Conservation (phyloP, 2,329 filamentous ascomycete species). For the Pseudogymnoascus sp. region DNA sequence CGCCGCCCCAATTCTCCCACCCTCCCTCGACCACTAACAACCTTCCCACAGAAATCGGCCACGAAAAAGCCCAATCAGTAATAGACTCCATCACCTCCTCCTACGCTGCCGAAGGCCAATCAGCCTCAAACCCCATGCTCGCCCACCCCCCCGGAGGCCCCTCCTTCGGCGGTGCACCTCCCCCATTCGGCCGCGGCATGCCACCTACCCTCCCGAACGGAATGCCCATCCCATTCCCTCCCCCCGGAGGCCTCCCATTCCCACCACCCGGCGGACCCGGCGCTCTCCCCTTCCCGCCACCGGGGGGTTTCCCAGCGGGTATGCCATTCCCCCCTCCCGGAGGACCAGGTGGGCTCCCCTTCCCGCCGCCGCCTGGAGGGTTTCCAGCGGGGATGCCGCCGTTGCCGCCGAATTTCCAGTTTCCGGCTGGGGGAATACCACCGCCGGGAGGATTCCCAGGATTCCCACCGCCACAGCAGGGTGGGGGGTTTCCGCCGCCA, state of each 20-base stretch:
- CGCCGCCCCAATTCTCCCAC: neutral
- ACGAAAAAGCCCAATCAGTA: conserved; percentile 96
- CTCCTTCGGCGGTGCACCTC: conserved; percentile 33
- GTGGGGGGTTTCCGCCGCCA: neutral
- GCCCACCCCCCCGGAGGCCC: conserved; percentile 50
- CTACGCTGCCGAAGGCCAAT: conserved; percentile 89
- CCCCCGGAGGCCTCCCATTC: conserved; percentile 34
- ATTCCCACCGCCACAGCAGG: conserved; percentile 14
- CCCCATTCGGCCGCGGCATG: conserved; percentile 39
- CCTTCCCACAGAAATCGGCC: conserved; percentile 67
- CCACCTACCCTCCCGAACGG: conserved; percentile 25
- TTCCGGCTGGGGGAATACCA: conserved; percentile 36
- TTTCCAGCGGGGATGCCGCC: conserved; percentile 11
- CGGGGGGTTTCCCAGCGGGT: conserved; percentile 13
- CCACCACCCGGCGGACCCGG: conserved; percentile 33
- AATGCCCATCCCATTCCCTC: conserved; percentile 27
- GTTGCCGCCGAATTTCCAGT: conserved; percentile 44
- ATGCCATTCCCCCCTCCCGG: conserved; percentile 16
- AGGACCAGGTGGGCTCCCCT: conserved; percentile 11
- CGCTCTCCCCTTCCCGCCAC: conserved; percentile 9
- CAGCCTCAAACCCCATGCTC: conserved; percentile 76
- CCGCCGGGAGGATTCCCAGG: conserved; percentile 23
- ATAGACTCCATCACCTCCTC: conserved; percentile 97
- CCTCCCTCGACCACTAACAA: neutral
- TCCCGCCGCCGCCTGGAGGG: neutral